Percentiles rank a stretch among this genome's conserved stretches.
Conservation (phyloP, 1,284 basidiomycete species). For the Ustilago curta region DNA sequence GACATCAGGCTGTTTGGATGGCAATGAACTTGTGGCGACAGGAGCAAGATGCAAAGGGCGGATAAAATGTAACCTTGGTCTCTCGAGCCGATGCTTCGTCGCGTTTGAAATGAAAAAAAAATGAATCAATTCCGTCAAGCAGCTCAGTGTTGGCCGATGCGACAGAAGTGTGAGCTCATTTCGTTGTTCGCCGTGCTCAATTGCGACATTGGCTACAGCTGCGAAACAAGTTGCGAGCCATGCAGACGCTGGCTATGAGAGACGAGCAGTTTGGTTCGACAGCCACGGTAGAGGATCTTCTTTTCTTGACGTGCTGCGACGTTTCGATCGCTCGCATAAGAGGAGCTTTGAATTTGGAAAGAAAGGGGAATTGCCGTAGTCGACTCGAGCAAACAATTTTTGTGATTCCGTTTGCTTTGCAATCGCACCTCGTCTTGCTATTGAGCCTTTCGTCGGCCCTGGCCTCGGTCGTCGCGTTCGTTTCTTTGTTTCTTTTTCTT, state of each 20-base stretch:
- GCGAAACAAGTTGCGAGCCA: no score
- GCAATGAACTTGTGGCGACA: no score
- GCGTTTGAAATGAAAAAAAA: no score
- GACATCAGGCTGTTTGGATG: no score
- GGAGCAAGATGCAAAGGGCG: slow-evolving; percentile 1
- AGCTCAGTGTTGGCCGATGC: no score
- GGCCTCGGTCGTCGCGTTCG: not conserved
- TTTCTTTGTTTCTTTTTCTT: not conserved
- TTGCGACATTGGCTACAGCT: no score
- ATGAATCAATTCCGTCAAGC: no score
- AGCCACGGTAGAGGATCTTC: not conserved
- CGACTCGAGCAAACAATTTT: not conserved
- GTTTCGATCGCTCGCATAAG: slow-evolving; percentile 1
- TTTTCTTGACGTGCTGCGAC: not conserved
- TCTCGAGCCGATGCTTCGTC: not conserved
- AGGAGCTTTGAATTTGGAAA: not conserved
- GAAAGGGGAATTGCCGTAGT: slow-evolving; percentile 1
- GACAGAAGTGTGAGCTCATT: no score
- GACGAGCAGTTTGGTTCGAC: not conserved
- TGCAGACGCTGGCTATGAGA: not conserved
- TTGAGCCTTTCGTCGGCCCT: not conserved
- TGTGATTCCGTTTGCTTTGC: not conserved
- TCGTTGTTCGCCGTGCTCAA: no score
- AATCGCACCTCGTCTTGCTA: not conserved
- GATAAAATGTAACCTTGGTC: slow-evolving; percentile 1